phyloP scores from a whole-genome alignment of 1,139 yeast genomes.

The Yamadazyma mexicana region DNA sequence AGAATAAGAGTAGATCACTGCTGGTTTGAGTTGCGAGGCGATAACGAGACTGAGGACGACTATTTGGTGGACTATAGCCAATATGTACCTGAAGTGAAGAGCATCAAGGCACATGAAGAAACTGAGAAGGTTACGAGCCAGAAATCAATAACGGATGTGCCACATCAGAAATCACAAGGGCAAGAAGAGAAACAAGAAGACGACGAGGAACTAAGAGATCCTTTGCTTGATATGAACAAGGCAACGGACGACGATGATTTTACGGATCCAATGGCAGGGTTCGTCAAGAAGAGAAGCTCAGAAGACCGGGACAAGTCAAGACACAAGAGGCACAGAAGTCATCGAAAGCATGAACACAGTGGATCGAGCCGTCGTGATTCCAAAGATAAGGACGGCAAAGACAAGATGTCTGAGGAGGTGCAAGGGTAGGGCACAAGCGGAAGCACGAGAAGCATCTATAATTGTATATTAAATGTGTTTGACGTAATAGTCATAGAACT shows the following conservation, averaged over 20 bases:
- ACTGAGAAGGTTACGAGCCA: slow-evolving; percentile 6
- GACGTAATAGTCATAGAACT: slow-evolving; percentile 36
- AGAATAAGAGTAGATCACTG: slow-evolving; percentile 74
- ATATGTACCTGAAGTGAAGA: slow-evolving; percentile 17
- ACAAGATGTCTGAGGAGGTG: too few relatives aligned
- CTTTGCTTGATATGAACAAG: slow-evolving; percentile 9
- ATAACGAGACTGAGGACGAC: slow-evolving; percentile 50
- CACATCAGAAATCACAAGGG: neutral
- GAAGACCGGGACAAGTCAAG: neutral
- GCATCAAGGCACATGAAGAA: slow-evolving; percentile 13
- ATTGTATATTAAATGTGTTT: slow-evolving; percentile 10
- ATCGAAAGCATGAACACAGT: neutral
- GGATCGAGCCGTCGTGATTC: slow-evolving; percentile 4
- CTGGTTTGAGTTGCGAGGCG: slow-evolving; percentile 52
- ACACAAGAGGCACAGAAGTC: slow-evolving; percentile 5
- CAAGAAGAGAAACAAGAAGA: neutral
- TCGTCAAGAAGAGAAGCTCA: slow-evolving; percentile 15
- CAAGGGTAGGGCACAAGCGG: neutral
- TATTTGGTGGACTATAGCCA: slow-evolving; percentile 35
- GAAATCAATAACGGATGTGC: slow-evolving; percentile 4
- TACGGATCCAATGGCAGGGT: slow-evolving; percentile 18
- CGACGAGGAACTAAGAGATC: slow-evolving; percentile 17
- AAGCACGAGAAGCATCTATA: neutral
- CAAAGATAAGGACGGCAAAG: slow-evolving; percentile 5
- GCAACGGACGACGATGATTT: slow-evolving; percentile 19